Evolutionary conservation across 768 basidiomycete species (phyloP), one percentile per base, ranked within the genome.

Genomic region (Suillus brevipes): DNA sequence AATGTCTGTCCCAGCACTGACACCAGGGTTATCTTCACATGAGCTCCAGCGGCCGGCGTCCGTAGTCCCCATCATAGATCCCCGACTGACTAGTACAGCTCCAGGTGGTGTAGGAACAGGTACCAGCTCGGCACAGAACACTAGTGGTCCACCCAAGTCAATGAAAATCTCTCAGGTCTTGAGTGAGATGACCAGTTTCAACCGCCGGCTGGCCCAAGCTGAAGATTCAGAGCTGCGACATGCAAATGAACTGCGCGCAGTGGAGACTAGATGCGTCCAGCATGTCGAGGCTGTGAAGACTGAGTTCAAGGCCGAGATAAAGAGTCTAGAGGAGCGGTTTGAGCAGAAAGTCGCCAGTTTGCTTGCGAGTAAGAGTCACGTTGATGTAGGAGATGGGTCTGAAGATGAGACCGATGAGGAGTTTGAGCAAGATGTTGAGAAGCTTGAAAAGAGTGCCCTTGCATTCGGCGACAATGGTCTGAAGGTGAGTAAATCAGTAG

Each of bases 401-500:
- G 23, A 49, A 49, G 47, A 10, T 23, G 47, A 49, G 47, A 49
- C 45, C 1, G 4, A 47, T n/a, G 45, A 47, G n/a, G 45, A 47
- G 23, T 49, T 49, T 53, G 47, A 34, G n/a, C 23, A 37, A 34
- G 23, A 25, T 65, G 23, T 25, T 3, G n/a, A 25, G 38, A 34
- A 58, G 49, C 28, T 34, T 18, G 70, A 61, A 8, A 28, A 28
- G 47, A 64, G 64, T 36, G 59, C 69, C 42, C 65, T 71, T 14
- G 55, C 43, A 43, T 67, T 49, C 2, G 2, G 12, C 1, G 23
- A 49, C 47, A 49, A 49, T 49, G 10, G 47, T 49, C 47, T 49
- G 23, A 49, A 49, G 47, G 47, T 13, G 23, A 49, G 47, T 25
- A 25, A 25, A 49, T 49, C 10, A 49, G 12, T 49, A 23, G 23